phyloP scores from a whole-genome alignment of 78 protist species.

The Pigoraptor vietnamica region DNA sequence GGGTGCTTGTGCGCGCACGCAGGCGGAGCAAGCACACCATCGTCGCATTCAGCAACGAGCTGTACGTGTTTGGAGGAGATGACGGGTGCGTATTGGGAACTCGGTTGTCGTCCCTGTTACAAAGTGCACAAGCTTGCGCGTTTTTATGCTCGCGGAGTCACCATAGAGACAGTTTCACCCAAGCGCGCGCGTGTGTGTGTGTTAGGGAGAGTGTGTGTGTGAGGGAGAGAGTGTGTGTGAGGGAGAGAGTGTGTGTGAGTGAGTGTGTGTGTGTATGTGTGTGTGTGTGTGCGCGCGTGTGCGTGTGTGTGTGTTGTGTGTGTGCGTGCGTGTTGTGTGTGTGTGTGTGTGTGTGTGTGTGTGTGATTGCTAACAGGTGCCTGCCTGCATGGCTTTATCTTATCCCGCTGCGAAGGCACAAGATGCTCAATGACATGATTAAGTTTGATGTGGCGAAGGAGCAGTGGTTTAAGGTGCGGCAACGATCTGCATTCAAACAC shows the following conservation, averaged over 20 bases:
- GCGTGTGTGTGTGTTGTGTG: background rate
- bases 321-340: background rate
- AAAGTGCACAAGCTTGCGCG: too few relatives aligned
- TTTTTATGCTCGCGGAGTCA: too few relatives aligned
- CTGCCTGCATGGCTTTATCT: too few relatives aligned
- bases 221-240: background rate
- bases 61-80: background rate
- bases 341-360: background rate
- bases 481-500: background rate
- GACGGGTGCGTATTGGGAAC: background rate
- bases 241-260: background rate
- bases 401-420: background rate
- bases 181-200: background rate
- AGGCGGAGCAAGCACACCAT: constrained; percentile 3
- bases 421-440: background rate
- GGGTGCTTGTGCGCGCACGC: background rate
- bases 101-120: background rate
- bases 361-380: background rate
- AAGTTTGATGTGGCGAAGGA: background rate
- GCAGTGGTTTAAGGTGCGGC: background rate
- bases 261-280: background rate
- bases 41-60: background rate
- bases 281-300: background rate
- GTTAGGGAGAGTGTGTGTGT: too few relatives aligned
- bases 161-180: too few relatives aligned